These are phyloP conservation scores for Persicaria maculosa DNA, from an alignment of 148 eudicot species.

Conservation along the genomic window DNA sequence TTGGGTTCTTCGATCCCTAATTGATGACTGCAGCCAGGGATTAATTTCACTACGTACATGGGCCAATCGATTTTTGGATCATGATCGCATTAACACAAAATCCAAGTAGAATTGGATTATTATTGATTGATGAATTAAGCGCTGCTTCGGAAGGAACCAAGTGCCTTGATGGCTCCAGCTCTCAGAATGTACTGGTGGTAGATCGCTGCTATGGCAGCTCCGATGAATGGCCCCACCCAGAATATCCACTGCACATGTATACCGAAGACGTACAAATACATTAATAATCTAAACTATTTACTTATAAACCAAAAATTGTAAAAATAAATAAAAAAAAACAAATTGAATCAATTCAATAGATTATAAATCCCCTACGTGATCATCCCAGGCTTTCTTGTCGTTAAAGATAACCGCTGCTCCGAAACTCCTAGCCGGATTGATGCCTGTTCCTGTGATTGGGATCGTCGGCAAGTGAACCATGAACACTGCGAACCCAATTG, in stretches of 20 bases:
- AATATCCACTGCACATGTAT: conserved; percentile 11
- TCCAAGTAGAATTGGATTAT: too few species aligned
- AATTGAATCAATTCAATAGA: too few species aligned
- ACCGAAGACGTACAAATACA: neutral
- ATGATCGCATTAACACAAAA: too few species aligned
- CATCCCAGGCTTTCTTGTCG: conserved; percentile 8
- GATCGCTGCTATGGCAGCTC: conserved; percentile 10
- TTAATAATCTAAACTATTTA: too few species aligned
- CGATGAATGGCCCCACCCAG: conserved; percentile 11
- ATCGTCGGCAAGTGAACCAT: conserved; percentile 12
- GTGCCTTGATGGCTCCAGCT: conserved; percentile 14
- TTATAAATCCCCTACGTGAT: neutral
- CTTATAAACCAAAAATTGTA: too few species aligned
- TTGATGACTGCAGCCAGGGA: too few species aligned
- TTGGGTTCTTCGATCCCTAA: too few species aligned
- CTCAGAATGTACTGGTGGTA: conserved; percentile 5
- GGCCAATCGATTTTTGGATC: too few species aligned
- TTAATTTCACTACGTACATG: too few species aligned
- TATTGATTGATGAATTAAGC: neutral
- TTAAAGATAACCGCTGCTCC: conserved; percentile 10
- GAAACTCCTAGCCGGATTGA: conserved; percentile 10
- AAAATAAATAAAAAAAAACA: too few species aligned
- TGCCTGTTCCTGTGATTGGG: conserved; percentile 9
- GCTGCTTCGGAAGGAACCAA: conserved; percentile 13
- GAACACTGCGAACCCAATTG: conserved; percentile 13